Conservation (phyloP, 192 early-diverging fungal genomes). For the Chytriomyces sp. region DNA sequence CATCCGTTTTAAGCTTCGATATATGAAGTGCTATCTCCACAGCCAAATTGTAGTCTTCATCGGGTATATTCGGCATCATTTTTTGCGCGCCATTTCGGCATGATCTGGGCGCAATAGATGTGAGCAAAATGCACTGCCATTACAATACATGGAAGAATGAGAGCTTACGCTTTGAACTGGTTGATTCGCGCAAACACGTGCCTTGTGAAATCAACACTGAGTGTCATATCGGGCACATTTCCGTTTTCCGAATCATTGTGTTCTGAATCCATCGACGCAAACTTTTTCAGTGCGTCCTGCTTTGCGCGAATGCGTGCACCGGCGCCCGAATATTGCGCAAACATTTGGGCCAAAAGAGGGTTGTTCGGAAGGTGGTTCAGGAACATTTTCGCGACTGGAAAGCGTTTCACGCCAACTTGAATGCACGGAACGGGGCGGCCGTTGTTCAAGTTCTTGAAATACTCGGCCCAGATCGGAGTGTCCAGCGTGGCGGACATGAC, state of each 20-base stretch:
- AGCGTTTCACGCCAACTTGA: constrained; percentile 12
- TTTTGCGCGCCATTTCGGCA: neutral
- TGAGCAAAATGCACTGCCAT: no score
- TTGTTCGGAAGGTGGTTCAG: neutral
- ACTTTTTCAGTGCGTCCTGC: no score
- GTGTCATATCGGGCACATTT: no score
- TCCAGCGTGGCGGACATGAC: constrained; percentile 9
- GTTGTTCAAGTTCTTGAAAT: constrained; percentile 2
- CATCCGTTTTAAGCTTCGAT: neutral
- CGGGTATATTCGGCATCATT: constrained; percentile 7
- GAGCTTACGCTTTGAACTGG: constrained; percentile 2
- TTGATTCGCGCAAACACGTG: neutral
- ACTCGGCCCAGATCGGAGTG: neutral
- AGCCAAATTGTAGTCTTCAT: neutral
- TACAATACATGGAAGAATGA: no score
- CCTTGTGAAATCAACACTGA: neutral
- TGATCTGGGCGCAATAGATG: no score
- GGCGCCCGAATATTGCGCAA: neutral
- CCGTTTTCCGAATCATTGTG: no score
- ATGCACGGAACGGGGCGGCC: neutral
- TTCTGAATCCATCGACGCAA: no score
- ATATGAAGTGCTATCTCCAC: neutral
- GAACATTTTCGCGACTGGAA: constrained; percentile 1
- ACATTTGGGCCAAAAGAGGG: neutral
- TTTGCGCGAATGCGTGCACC: no score